Evolutionary conservation across 805 yeast genomes (phyloP).

Genomic region (Zygosaccharomyces bisporus): DNA sequence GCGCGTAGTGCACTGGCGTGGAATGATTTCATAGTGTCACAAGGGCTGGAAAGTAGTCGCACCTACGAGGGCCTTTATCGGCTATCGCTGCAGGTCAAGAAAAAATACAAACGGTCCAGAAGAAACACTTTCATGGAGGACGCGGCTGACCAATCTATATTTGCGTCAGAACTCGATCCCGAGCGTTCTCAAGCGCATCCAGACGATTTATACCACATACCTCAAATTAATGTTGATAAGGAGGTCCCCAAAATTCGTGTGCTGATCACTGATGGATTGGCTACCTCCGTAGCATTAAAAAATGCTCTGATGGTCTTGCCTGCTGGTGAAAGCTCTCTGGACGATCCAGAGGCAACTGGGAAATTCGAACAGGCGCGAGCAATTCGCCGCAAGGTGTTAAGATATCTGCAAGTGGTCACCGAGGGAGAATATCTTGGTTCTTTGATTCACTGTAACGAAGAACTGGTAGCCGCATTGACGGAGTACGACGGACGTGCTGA

Average conservation of each 20-base stretch:
- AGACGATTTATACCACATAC: slow-evolving; percentile 48
- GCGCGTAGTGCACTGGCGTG: slow-evolving; percentile 58
- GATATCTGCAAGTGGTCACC: slow-evolving; percentile 79
- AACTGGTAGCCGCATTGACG: slow-evolving; percentile 69
- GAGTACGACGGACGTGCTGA: slow-evolving; percentile 53
- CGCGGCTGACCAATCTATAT: slow-evolving; percentile 45
- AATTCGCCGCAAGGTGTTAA: slow-evolving; percentile 70
- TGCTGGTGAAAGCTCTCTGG: slow-evolving; percentile 53
- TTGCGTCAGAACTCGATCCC: slow-evolving; percentile 21
- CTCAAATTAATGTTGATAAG: slow-evolving; percentile 60
- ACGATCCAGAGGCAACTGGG: slow-evolving; percentile 55
- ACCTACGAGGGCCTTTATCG: slow-evolving; percentile 23
- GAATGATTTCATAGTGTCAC: slow-evolving; percentile 48
- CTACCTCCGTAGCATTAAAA: slow-evolving; percentile 64
- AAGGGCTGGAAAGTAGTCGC: slow-evolving; percentile 12
- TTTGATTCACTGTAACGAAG: slow-evolving; percentile 85
- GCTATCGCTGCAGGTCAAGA: slow-evolving; percentile 16
- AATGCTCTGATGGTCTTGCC: slow-evolving; percentile 52
- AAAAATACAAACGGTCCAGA: slow-evolving; percentile 10
- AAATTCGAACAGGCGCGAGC: slow-evolving; percentile 72
- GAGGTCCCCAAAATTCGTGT: slow-evolving; percentile 70
- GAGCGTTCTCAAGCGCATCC: slow-evolving; percentile 11
- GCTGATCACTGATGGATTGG: slow-evolving; percentile 69
- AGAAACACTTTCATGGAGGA: slow-evolving; percentile 45
- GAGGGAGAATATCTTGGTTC: slow-evolving; percentile 87